Evolutionary conservation across 2,329 filamentous ascomycete species (phyloP).

Genomic region (Cordyceps cateniannulata): DNA sequence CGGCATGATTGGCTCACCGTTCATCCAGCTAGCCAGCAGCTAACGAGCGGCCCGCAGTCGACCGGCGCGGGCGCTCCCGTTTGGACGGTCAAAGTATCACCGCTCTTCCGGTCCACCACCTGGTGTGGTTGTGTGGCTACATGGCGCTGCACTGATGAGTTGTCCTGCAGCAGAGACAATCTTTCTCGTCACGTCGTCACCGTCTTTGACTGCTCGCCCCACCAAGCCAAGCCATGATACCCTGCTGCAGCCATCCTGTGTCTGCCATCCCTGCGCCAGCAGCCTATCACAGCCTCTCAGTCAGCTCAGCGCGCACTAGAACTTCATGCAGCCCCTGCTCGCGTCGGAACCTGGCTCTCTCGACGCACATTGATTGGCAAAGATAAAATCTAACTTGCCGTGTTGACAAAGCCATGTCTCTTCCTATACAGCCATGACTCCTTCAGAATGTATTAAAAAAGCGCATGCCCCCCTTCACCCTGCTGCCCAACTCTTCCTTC

Average conservation of each 20-base stretch:
- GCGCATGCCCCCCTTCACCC: conserved; percentile 28
- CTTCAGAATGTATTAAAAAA: conserved; percentile 28
- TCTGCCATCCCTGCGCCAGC: background rate
- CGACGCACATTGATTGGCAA: conserved; percentile 11
- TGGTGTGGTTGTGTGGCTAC: background rate
- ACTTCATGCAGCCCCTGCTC: conserved; percentile 9
- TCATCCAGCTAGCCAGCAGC: conserved; percentile 2
- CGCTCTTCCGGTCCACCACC: background rate
- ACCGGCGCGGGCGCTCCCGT: conserved; percentile 12
- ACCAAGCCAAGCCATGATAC: conserved; percentile 12
- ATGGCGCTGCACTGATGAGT: conserved; percentile 14
- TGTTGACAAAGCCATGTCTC: conserved; percentile 8
- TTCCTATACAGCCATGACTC: background rate
- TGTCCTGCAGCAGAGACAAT: conserved; percentile 13
- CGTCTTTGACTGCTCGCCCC: conserved; percentile 4
- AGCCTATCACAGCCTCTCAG: conserved; percentile 9
- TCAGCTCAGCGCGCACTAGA: background rate
- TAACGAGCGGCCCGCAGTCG: conserved; percentile 11
- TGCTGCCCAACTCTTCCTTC: conserved; percentile 31
- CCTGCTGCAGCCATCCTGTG: conserved; percentile 8
- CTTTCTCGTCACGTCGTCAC: conserved; percentile 7
- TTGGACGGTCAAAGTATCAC: background rate
- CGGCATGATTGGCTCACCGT: background rate
- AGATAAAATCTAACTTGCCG: conserved; percentile 1
- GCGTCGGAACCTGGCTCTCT: conserved; percentile 4